phyloP scores from a whole-genome alignment of 1,284 basidiomycete genomes.

The Cryptococcus sp. region DNA sequence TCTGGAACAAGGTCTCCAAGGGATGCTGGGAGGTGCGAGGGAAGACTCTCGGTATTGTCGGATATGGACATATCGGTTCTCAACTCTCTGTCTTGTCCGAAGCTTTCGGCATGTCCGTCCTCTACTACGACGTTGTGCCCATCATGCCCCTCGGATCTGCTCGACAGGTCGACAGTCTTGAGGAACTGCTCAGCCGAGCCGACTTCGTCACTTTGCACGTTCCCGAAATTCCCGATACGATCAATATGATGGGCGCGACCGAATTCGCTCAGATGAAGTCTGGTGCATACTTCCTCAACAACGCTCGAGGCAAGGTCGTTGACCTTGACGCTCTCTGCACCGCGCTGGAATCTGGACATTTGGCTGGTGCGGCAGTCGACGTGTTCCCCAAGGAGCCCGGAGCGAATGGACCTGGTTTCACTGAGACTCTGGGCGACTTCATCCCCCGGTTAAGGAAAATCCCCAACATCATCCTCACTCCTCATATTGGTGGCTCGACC shows the following conservation, averaged over 20 bases:
- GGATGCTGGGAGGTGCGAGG: constrained; percentile 97
- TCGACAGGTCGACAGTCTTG: constrained; percentile 79
- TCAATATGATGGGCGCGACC: constrained; percentile 80
- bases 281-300: constrained; percentile 96
- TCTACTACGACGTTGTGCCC: constrained; percentile 94
- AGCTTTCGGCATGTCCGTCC: constrained; percentile 91
- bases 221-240: constrained; percentile 94
- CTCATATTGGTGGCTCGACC: constrained; percentile 98
- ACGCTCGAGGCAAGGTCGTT: constrained; percentile 92
- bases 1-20: constrained; percentile 99
- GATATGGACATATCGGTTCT: constrained; percentile 97
- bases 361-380: constrained; percentile 93
- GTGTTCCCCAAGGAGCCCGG: constrained; percentile 93
- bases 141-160: constrained; percentile 98
- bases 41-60: constrained; percentile 96
- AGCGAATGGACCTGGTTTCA: constrained; percentile 81
- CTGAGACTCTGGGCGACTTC: constrained; percentile 81
- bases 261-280: constrained; percentile 91
- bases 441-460: constrained; percentile 69
- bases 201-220: constrained; percentile 98
- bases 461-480: constrained; percentile 91
- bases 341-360: constrained; percentile 77
- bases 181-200: constrained; percentile 73
- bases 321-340: constrained; percentile 88
- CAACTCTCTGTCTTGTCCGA: constrained; percentile 97